Conservation (phyloP, 805 yeast genomes). For the Cyberlindnera euphorbiae region DNA sequence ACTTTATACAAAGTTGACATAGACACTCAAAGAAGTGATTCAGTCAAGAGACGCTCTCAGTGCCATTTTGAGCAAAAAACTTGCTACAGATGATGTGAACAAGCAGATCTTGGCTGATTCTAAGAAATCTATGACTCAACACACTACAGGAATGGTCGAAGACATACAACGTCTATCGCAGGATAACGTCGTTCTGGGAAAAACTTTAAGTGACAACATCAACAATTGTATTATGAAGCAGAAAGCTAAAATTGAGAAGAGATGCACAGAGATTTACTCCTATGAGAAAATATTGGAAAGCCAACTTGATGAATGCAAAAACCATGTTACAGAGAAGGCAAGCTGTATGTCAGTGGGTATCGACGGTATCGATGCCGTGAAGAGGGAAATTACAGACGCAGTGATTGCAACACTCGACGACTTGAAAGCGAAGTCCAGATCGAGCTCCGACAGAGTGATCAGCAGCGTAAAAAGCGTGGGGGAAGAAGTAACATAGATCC, state of each 20-base stretch:
- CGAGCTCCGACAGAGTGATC: not conserved
- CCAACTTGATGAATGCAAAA: slow-evolving; percentile 9
- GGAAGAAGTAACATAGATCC: not conserved
- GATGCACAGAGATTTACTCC: slow-evolving; percentile 3
- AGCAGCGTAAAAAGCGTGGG: not conserved
- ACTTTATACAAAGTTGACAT: slow-evolving; percentile 11
- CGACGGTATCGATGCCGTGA: slow-evolving; percentile 14
- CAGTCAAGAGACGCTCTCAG: slow-evolving; percentile 10
- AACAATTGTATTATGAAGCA: slow-evolving; percentile 13
- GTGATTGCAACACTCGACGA: slow-evolving; percentile 16
- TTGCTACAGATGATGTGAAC: slow-evolving; percentile 16
- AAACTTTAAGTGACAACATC: slow-evolving; percentile 11
- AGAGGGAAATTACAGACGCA: slow-evolving; percentile 13
- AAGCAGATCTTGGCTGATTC: slow-evolving; percentile 7
- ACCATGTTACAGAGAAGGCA: slow-evolving; percentile 1
- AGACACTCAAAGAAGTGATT: slow-evolving; percentile 20
- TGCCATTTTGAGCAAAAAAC: slow-evolving; percentile 6
- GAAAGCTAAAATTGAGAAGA: slow-evolving; percentile 9
- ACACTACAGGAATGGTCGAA: slow-evolving; percentile 1
- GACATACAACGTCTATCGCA: slow-evolving; percentile 6
- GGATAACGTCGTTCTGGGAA: slow-evolving; percentile 8
- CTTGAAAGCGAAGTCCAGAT: slow-evolving; percentile 4
- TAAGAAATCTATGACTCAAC: slow-evolving; percentile 6
- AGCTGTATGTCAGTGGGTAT: slow-evolving; percentile 6
- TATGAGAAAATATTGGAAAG: slow-evolving; percentile 3